Conservation (phyloP, 2,329 filamentous ascomycete species). For the Neofusicoccum parvum region DNA sequence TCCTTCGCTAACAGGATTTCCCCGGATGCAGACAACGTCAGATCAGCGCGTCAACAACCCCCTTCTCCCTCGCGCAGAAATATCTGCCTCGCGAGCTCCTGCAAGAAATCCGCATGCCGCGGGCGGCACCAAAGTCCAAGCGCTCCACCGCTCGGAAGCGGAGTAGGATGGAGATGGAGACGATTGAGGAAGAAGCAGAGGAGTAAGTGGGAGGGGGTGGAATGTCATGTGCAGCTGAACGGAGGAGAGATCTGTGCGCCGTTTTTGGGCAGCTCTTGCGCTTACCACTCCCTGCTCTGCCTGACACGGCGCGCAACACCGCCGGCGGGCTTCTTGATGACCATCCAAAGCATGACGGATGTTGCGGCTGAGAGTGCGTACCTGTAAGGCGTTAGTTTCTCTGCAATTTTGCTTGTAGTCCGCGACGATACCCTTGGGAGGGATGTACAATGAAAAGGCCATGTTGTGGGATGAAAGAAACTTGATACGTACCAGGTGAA, state of each 20-base stretch:
- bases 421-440: neutral
- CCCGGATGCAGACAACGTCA: slow-evolving; percentile 70
- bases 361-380: slow-evolving; percentile 84
- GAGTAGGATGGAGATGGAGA: slow-evolving; percentile 37
- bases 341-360: slow-evolving; percentile 94
- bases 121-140: slow-evolving; percentile 44
- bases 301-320: slow-evolving; percentile 73
- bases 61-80: slow-evolving; percentile 83
- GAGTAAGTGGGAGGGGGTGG: neutral
- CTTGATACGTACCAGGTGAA: slow-evolving; percentile 80
- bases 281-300: slow-evolving; percentile 75
- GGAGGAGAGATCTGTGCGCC: too few relatives aligned
- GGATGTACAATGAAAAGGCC: neutral
- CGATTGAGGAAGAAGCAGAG: slow-evolving; percentile 41
- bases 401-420: slow-evolving; percentile 3
- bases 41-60: slow-evolving; percentile 69
- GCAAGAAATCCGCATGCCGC: slow-evolving; percentile 77
- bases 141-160: slow-evolving; percentile 33
- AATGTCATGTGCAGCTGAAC: too few relatives aligned
- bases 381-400: slow-evolving; percentile 53
- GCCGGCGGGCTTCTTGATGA: slow-evolving; percentile 81
- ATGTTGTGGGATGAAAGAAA: neutral
- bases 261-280: too few relatives aligned
- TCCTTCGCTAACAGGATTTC: neutral
- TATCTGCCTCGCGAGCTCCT: slow-evolving; percentile 80